Evolutionary conservation across 768 basidiomycete genomes (phyloP).

Genomic region (Lactarius vividus): DNA sequence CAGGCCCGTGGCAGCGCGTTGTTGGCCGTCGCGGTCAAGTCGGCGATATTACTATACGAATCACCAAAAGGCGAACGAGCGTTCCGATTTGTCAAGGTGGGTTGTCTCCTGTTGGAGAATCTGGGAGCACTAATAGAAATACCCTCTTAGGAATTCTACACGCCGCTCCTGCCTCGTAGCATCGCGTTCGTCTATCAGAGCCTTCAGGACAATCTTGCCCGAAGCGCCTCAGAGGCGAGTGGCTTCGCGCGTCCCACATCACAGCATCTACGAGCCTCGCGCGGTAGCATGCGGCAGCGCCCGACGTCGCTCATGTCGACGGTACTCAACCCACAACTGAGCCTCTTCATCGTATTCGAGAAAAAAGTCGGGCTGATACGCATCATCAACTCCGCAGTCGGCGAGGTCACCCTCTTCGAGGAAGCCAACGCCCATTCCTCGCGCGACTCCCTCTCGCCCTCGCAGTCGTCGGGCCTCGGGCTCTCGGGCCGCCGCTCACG

Average conservation of each 20-base stretch:
- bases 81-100: constrained; percentile 78
- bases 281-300: constrained; percentile 12
- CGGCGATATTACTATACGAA: constrained; percentile 72
- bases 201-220: constrained; percentile 48
- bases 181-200: constrained; percentile 70
- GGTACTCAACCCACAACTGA: constrained; percentile 67
- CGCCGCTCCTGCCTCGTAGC: constrained; percentile 62
- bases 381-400: constrained; percentile 73
- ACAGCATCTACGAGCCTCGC: constrained; percentile 16
- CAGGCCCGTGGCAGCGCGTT: constrained; percentile 47
- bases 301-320: constrained; percentile 28
- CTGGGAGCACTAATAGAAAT: background rate
- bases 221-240: constrained; percentile 43
- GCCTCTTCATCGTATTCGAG: constrained; percentile 81
- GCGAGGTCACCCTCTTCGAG: constrained; percentile 67
- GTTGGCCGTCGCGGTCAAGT: constrained; percentile 75
- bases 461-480: constrained; percentile 28
- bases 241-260: constrained; percentile 29
- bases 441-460: constrained; percentile 31
- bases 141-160: constrained; percentile 71
- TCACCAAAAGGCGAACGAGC: constrained; percentile 80
- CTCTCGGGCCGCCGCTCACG: constrained; percentile 38
- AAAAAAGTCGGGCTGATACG: constrained; percentile 87
- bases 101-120: constrained; percentile 16
- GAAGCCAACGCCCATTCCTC: constrained; percentile 29